These are phyloP conservation scores for Yamadazyma jaroonii DNA, from an alignment of 1,139 yeast genomes.

Conservation along the genomic window DNA sequence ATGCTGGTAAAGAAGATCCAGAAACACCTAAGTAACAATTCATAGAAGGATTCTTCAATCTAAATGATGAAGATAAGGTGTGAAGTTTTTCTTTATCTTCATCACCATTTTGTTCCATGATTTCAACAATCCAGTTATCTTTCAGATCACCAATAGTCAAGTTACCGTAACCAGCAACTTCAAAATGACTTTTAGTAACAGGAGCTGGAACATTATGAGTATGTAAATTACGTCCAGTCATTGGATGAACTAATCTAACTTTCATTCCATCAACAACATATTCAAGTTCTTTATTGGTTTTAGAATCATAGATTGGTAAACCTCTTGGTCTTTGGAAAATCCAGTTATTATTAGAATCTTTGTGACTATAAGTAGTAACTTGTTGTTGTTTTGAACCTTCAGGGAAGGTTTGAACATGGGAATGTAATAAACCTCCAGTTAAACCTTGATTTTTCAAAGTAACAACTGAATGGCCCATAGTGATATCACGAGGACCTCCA, in stretches of 20 bases:
- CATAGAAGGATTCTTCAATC: constrained; percentile 64
- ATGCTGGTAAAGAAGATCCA: constrained; percentile 78
- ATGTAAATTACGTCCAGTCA: constrained; percentile 88
- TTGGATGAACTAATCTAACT: constrained; percentile 75
- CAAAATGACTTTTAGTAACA: constrained; percentile 63
- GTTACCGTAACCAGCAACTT: constrained; percentile 94
- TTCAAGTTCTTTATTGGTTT: constrained; percentile 52
- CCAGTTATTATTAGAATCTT: constrained; percentile 93
- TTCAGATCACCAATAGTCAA: constrained; percentile 80
- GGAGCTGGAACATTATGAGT: constrained; percentile 85
- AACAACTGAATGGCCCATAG: constrained; percentile 71
- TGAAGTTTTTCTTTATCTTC: constrained; percentile 72
- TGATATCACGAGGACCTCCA: constrained; percentile 86
- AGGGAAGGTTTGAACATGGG: constrained; percentile 91
- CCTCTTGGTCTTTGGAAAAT: constrained; percentile 71
- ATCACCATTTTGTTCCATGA: constrained; percentile 69
- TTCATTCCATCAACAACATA: constrained; percentile 69
- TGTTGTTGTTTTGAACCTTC: constrained; percentile 97
- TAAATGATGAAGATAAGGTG: constrained; percentile 82
- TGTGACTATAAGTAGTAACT: constrained; percentile 90
- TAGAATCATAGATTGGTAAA: constrained; percentile 50
- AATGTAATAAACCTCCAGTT: constrained; percentile 89
- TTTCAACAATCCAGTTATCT: constrained; percentile 93
- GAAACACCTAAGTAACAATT: constrained; percentile 87
- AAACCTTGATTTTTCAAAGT: constrained; percentile 90